phyloP scores from a whole-genome alignment of 2,329 filamentous ascomycete genomes.

The Colletotrichum phormii region DNA sequence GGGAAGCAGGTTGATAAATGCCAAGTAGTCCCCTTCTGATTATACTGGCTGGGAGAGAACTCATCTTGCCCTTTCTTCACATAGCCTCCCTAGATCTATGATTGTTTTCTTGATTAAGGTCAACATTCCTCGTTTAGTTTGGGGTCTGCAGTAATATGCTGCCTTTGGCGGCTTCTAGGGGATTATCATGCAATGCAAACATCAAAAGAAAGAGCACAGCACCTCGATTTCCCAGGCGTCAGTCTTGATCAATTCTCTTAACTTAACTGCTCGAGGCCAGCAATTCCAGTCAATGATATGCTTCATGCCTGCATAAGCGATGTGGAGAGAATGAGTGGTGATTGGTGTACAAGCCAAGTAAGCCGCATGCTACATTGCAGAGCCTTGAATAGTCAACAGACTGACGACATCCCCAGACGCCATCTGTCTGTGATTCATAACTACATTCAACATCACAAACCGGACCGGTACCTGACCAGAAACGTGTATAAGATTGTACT shows the following conservation, averaged over 20 bases:
- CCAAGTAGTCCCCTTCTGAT: neutral
- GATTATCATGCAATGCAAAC: neutral
- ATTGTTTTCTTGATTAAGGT: neutral
- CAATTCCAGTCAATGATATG: neutral
- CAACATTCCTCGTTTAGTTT: neutral
- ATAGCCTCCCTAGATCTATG: neutral
- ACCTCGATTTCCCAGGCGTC: neutral
- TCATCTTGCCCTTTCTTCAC: neutral
- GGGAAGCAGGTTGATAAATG: neutral
- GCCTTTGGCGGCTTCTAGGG: neutral
- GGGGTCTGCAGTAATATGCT: neutral
- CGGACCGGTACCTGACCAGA: neutral
- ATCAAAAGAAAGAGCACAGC: neutral
- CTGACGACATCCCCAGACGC: neutral
- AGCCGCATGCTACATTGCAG: neutral
- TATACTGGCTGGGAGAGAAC: neutral
- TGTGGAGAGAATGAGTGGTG: neutral
- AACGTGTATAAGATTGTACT: neutral
- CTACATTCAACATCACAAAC: neutral
- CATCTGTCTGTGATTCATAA: neutral
- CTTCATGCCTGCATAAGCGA: neutral
- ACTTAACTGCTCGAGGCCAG: neutral
- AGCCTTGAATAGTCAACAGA: neutral
- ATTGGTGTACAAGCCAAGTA: neutral
- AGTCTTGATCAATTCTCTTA: neutral